phyloP scores from a whole-genome alignment of 805 yeast genomes.

The Candida pseudofarinosa region DNA sequence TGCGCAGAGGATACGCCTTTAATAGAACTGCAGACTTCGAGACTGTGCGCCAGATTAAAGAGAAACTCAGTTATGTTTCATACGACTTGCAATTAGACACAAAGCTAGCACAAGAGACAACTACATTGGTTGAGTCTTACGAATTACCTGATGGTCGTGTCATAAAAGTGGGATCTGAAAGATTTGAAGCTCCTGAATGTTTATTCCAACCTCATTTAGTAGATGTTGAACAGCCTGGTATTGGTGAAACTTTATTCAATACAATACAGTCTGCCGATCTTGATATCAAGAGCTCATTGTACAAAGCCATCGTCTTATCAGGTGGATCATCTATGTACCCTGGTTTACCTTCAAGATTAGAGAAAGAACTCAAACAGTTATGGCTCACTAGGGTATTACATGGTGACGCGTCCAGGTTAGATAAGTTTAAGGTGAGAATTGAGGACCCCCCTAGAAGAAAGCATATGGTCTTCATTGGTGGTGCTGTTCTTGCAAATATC shows the following conservation, averaged over 20 bases:
- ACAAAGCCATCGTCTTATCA: slow-evolving; percentile 86
- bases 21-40: slow-evolving; percentile 98
- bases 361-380: slow-evolving; percentile 91
- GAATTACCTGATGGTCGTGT: slow-evolving; percentile 97
- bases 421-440: slow-evolving; percentile 90
- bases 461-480: slow-evolving; percentile 98
- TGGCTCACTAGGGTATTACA: slow-evolving; percentile 89
- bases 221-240: slow-evolving; percentile 95
- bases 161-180: slow-evolving; percentile 89
- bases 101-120: slow-evolving; percentile 88
- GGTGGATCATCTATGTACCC: slow-evolving; percentile 99
- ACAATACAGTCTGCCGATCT: slow-evolving; percentile 94
- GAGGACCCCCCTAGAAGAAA: slow-evolving; percentile 99
- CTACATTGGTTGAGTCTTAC: slow-evolving; percentile 84
- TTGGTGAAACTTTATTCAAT: slow-evolving; percentile 88
- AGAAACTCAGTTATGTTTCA: slow-evolving; percentile 90
- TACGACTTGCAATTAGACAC: slow-evolving; percentile 90
- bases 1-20: slow-evolving; percentile 96
- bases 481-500: slow-evolving; percentile 94
- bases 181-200: slow-evolving; percentile 97
- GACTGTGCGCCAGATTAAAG: slow-evolving; percentile 96
- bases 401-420: slow-evolving; percentile 81
- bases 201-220: slow-evolving; percentile 93
- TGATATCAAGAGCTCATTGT: slow-evolving; percentile 84
- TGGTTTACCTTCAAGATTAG: slow-evolving; percentile 92